Percentiles rank a stretch among this genome's conserved stretches.
phyloP scores from a whole-genome alignment of 225 moss, liverwort and hornwort species.

The Takakia lepidozioides region DNA sequence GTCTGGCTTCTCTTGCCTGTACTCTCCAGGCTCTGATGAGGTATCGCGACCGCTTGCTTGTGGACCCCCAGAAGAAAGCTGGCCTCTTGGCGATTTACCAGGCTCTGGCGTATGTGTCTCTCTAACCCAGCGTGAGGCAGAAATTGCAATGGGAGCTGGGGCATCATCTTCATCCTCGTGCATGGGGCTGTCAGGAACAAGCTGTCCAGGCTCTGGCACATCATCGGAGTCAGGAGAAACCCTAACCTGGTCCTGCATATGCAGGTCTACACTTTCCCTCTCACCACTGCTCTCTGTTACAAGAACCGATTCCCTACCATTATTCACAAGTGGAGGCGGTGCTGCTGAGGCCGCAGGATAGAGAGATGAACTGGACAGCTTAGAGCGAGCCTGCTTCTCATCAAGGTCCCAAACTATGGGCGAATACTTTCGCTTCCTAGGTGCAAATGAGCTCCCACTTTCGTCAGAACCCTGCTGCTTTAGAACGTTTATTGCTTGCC shows the following conservation, averaged over 20 bases:
- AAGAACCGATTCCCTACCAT: conserved; percentile 14
- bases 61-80: too few relatives aligned
- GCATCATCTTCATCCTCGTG: conserved; percentile 32
- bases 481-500: not conserved
- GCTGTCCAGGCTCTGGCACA: conserved; percentile 77
- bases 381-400: conserved; percentile 63
- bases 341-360: conserved; percentile 26
- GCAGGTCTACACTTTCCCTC: conserved; percentile 21
- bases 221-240: conserved; percentile 61
- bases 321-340: too few relatives aligned
- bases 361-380: conserved; percentile 36
- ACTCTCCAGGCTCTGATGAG: conserved; percentile 94
- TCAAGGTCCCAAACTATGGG: conserved; percentile 97
- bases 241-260: conserved; percentile 49
- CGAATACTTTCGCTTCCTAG: conserved; percentile 82
- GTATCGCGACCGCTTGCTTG: conserved; percentile 24
- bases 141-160: conserved; percentile 67
- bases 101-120: conserved; percentile 65
- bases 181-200: conserved; percentile 54
- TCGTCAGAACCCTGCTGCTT: conserved; percentile 29
- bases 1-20: conserved; percentile 62
- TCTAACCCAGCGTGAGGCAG: conserved; percentile 89
- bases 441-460: conserved; percentile 44
- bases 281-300: conserved; percentile 21
- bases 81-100: too few relatives aligned